Evolutionary conservation across 306 rosid species (phyloP), one percentile per base, ranked within the genome.

Genomic region (Rubus parviflorus): DNA sequence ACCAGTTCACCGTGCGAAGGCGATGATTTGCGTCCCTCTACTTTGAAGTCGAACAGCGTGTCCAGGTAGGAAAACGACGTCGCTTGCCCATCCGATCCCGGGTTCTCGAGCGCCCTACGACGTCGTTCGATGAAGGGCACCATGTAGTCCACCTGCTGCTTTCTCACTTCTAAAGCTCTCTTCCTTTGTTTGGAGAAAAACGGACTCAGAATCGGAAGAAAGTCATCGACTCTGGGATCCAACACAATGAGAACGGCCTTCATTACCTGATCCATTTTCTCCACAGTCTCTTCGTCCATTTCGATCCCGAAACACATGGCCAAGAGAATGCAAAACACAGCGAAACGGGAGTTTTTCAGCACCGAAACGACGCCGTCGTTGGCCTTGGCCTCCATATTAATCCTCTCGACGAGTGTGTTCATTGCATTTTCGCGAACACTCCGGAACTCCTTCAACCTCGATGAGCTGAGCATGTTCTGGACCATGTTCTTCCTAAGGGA

Each of bases 391-490:
- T 92, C 97, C 0, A 51, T 48, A 7, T 66, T 58, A 1, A 96
- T 83, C 80, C 91, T 83, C 13, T 74, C 64, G 54, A 92, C 82
- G 43, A 96, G 83, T 17, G 43, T 91, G 22, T 91, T 86, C 96
- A 96, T 92, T 1, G 99, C 97, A 0, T 81, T 81, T 11, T 85
- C 80, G 0, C 99, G 77, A 7, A 92, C 92, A 10, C 41, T 10
- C 40, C 83, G 89, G 73, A 96, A 96, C 78, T 92, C 99, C 74
- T 81, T 89, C 1, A 96, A 11, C 71, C 97, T 79, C 5, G 37
- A 80, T 2, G 99, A 89, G 49, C 89, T 89, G 16, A 96, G 96
- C 99, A 92, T 96, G 83, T 96, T 96, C 88, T 96, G 98, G 2
- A 96, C 99, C 96, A 96, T 86, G 92, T 96, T 96, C 47, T 83